Conservation (phyloP, 2,329 filamentous ascomycete genomes). For the Cladosporium sp. region DNA sequence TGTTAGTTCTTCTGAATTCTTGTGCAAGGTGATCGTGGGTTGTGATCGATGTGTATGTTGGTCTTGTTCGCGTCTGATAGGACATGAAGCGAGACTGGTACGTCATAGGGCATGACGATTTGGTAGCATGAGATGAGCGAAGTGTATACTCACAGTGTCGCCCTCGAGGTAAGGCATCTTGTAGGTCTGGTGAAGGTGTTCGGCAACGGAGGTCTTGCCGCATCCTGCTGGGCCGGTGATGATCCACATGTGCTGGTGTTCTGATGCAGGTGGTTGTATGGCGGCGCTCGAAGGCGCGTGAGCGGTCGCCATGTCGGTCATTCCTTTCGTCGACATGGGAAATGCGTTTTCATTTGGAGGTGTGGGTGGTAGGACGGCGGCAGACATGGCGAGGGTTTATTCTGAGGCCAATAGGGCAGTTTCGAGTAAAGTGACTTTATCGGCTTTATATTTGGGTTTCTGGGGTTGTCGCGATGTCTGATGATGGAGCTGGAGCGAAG, state of each 20-base stretch:
- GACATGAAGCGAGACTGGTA: neutral
- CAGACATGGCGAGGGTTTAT: neutral
- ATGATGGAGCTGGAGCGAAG: neutral
- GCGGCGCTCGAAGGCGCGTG: neutral
- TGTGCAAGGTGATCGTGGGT: neutral
- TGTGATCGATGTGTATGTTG: neutral
- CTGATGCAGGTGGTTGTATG: conserved; percentile 16
- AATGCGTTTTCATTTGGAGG: conserved; percentile 8
- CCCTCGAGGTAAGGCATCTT: conserved; percentile 48
- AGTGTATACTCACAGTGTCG: conserved; percentile 42
- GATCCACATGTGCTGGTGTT: conserved; percentile 48
- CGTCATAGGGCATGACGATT: neutral
- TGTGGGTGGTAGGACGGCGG: conserved; percentile 4
- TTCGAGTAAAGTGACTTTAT: neutral
- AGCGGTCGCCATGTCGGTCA: neutral
- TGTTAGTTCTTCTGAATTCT: neutral
- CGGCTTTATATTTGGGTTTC: neutral
- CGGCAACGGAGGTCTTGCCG: conserved; percentile 51
- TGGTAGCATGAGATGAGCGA: neutral
- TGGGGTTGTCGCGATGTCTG: neutral
- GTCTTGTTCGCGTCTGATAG: neutral
- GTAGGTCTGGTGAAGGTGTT: conserved; percentile 41
- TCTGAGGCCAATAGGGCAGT: neutral
- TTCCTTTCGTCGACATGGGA: neutral
- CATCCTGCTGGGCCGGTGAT: conserved; percentile 52